phyloP scores from a whole-genome alignment of 2,329 filamentous ascomycete genomes.

The Epicoccum sorghinum region DNA sequence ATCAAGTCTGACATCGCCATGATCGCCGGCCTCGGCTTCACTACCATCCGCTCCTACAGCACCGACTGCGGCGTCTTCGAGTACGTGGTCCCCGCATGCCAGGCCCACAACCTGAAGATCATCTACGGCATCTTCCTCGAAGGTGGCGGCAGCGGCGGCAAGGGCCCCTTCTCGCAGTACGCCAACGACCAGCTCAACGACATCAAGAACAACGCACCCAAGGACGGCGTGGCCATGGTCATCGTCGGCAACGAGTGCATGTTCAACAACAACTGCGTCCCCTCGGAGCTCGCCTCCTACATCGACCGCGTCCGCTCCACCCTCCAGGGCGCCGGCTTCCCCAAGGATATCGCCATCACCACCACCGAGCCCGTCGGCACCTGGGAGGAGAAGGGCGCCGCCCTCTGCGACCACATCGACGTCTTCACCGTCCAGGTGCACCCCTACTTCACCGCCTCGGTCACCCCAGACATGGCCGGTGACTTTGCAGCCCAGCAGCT shows the following conservation, averaged over 20 bases:
- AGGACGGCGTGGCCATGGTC: conserved; percentile 77
- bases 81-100: conserved; percentile 73
- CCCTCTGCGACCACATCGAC: conserved; percentile 76
- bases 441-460: conserved; percentile 85
- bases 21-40: conserved; percentile 60
- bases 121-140: conserved; percentile 90
- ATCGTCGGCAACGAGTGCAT: conserved; percentile 92
- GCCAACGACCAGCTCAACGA: conserved; percentile 75
- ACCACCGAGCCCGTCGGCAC: conserved; percentile 85
- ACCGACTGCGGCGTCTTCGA: conserved; percentile 86
- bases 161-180: conserved; percentile 52
- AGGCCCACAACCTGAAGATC: conserved; percentile 72
- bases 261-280: conserved; percentile 72
- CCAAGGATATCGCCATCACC: conserved; percentile 68
- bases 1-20: conserved; percentile 50
- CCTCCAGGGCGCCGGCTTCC: conserved; percentile 71
- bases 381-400: conserved; percentile 67
- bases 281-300: conserved; percentile 70
- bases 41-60: conserved; percentile 80
- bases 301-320: conserved; percentile 69
- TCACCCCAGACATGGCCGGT: conserved; percentile 70
- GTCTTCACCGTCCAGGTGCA: conserved; percentile 87
- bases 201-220: conserved; percentile 72
- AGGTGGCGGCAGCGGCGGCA: conserved; percentile 57
- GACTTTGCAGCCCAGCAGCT: conserved; percentile 78